Evolutionary conservation across 208 protist species (phyloP).

Genomic region (Crithidia fasciculata): DNA sequence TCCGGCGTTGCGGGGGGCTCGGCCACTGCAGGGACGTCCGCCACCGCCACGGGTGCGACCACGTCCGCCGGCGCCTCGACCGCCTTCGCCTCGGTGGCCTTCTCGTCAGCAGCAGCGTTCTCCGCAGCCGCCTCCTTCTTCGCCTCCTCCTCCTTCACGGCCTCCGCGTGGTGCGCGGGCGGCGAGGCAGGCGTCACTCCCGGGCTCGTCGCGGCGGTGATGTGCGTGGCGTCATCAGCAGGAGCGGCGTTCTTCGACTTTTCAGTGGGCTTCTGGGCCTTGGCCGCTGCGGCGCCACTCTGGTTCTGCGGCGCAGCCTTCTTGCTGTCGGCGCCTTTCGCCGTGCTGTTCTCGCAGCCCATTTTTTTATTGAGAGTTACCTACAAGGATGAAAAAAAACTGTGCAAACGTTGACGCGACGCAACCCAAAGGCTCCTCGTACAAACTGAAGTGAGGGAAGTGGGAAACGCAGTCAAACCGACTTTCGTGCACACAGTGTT

Average conservation of each 20-base stretch:
- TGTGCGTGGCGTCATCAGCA: not conserved
- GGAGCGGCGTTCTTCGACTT: not conserved
- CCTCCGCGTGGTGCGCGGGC: not conserved
- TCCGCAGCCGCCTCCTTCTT: not conserved
- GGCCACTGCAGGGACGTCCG: slow-evolving; percentile 3
- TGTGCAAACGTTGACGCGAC: too few species aligned
- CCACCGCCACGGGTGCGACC: slow-evolving; percentile 1
- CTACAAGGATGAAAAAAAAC: slow-evolving; percentile 9
- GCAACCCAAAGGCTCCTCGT: too few species aligned
- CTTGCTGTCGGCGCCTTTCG: slow-evolving; percentile 27
- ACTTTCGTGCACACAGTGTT: too few species aligned
- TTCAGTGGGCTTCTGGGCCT: slow-evolving; percentile 1
- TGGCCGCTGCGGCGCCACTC: not conserved
- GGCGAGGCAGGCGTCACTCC: not conserved
- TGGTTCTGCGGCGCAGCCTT: slow-evolving; percentile 7
- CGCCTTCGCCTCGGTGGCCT: slow-evolving; percentile 2
- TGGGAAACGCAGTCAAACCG: too few species aligned
- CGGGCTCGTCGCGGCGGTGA: not conserved
- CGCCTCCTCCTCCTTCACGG: slow-evolving; percentile 9
- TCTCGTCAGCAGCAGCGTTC: not conserved
- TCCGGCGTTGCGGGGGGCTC: not conserved
- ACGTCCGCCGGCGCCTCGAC: not conserved
- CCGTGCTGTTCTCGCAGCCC: slow-evolving; percentile 50
- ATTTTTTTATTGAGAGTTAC: slow-evolving; percentile 19
- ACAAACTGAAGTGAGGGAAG: too few species aligned